phyloP scores from a whole-genome alignment of 1,139 yeast species.

The Protomyces arabidopsidicola region DNA sequence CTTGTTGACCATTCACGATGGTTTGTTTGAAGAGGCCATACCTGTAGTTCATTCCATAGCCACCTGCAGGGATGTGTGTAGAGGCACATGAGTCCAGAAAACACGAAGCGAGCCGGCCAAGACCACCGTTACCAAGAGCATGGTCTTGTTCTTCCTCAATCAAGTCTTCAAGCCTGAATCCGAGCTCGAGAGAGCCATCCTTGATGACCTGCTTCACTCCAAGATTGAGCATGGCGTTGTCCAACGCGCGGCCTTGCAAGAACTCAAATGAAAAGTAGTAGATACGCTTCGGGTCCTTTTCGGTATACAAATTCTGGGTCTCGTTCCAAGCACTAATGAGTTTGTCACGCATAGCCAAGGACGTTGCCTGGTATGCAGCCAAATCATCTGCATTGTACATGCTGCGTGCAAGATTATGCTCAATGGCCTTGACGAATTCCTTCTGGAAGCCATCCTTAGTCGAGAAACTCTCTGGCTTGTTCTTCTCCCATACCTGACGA shows the following conservation, averaged over 20 bases:
- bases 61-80: conserved; percentile 91
- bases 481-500: not conserved
- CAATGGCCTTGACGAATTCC: not conserved
- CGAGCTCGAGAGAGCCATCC: conserved; percentile 64
- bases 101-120: conserved; percentile 93
- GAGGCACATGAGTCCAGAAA: conserved; percentile 85
- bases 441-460: not conserved
- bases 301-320: conserved; percentile 84
- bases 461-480: not conserved
- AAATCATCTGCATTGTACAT: conserved; percentile 59
- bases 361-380: conserved; percentile 90
- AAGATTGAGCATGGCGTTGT: conserved; percentile 83
- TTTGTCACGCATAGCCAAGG: conserved; percentile 72
- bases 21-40: conserved; percentile 82
- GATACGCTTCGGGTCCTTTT: conserved; percentile 78
- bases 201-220: conserved; percentile 49
- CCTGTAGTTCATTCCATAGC: conserved; percentile 83
- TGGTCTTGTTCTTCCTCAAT: conserved; percentile 88
- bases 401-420: not conserved
- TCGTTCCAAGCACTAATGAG: conserved; percentile 85
- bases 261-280: conserved; percentile 81
- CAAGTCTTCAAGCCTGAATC: conserved; percentile 83
- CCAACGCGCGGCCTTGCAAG: conserved; percentile 92
- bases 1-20: conserved; percentile 88
- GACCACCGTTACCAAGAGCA: conserved; percentile 91